These are phyloP conservation scores for Daldinia sp. DNA, from an alignment of 2,329 filamentous ascomycete species.

Conservation along the genomic window DNA sequence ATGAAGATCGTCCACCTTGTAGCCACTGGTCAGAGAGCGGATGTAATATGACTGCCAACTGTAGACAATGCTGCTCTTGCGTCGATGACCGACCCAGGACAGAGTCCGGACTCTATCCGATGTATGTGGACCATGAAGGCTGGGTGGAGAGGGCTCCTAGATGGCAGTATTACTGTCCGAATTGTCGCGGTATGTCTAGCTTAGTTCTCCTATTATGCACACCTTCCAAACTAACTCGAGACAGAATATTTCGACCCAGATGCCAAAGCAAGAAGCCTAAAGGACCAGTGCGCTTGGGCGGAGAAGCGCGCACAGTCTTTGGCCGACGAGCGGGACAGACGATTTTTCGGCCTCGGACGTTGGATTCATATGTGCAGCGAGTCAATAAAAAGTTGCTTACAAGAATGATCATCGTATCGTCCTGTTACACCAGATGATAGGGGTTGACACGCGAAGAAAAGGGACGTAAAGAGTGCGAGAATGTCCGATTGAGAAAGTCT, in stretches of 20 bases:
- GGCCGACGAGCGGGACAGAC: slow-evolving; percentile 17
- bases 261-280: slow-evolving; percentile 2
- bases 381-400: slow-evolving; percentile 5
- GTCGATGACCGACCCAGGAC: slow-evolving; percentile 21
- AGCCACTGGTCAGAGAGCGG: slow-evolving; percentile 19
- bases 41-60: slow-evolving; percentile 5
- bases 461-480: neutral
- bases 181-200: slow-evolving; percentile 18
- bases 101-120: slow-evolving; percentile 27
- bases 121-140: slow-evolving; percentile 28
- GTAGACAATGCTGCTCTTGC: slow-evolving; percentile 30
- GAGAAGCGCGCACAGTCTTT: slow-evolving; percentile 23
- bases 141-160: slow-evolving; percentile 26
- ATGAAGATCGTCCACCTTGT: slow-evolving; percentile 10
- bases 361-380: slow-evolving; percentile 16
- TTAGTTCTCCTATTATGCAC: neutral
- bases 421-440: neutral
- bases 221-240: neutral
- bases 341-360: slow-evolving; percentile 22
- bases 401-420: neutral
- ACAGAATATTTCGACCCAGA: slow-evolving; percentile 26
- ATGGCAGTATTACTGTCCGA: slow-evolving; percentile 34
- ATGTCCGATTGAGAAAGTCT: neutral
- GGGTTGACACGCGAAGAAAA: neutral
- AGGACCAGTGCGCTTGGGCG: slow-evolving; percentile 19